Conservation (phyloP, 495 filamentous ascomycete species). For the Hyaloscypha bicolor region DNA sequence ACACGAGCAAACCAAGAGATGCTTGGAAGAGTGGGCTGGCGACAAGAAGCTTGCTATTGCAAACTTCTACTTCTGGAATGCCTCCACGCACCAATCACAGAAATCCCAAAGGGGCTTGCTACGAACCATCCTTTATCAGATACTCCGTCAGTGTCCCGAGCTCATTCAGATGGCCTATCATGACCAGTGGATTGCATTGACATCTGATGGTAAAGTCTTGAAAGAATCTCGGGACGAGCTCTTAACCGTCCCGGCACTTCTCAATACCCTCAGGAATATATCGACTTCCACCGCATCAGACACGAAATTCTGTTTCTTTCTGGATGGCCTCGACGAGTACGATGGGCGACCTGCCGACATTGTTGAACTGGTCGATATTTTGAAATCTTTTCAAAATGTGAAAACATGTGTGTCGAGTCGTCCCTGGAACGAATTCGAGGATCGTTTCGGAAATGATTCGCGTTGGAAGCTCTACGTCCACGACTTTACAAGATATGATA, state of each 20-base stretch:
- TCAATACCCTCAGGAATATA: slow-evolving; percentile 21
- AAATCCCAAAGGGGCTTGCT: slow-evolving; percentile 45
- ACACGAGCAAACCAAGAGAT: slow-evolving; percentile 18
- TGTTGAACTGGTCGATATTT: slow-evolving; percentile 31
- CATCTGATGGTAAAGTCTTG: background rate
- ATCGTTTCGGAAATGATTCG: slow-evolving; percentile 25
- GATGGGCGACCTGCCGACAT: slow-evolving; percentile 31
- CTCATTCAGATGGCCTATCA: background rate
- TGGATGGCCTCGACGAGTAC: slow-evolving; percentile 43
- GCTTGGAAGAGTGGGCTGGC: slow-evolving; percentile 30
- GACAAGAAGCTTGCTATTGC: slow-evolving; percentile 36
- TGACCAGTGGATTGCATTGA: background rate
- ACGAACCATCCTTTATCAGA: slow-evolving; percentile 39
- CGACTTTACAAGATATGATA: slow-evolving; percentile 32
- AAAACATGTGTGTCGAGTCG: slow-evolving; percentile 42
- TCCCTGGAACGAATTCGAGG: slow-evolving; percentile 36
- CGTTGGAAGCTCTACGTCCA: slow-evolving; percentile 33
- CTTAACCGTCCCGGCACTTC: background rate
- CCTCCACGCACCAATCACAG: slow-evolving; percentile 39
- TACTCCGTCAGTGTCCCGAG: slow-evolving; percentile 33
- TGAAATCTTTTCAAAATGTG: slow-evolving; percentile 27
- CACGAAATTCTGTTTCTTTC: slow-evolving; percentile 30
- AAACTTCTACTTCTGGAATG: slow-evolving; percentile 44
- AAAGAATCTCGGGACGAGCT: background rate
- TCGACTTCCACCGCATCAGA: background rate